phyloP scores from a whole-genome alignment of 164 flowering plant species.

The Aristolochia californica region DNA sequence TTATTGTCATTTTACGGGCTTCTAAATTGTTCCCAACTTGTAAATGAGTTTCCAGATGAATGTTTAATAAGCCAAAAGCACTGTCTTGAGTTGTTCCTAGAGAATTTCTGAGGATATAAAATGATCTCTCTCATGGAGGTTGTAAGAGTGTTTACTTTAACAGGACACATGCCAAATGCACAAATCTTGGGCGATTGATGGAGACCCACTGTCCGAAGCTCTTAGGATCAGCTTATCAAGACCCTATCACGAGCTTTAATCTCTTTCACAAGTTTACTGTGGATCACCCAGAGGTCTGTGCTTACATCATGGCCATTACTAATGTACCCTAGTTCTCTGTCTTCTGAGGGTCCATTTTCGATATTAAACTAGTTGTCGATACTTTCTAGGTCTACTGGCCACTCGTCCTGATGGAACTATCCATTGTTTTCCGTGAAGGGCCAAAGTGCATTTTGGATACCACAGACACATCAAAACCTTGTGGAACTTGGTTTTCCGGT shows the following conservation, averaged over 20 bases:
- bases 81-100: too few relatives aligned
- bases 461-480: slow-evolving; percentile 48
- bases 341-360: too few relatives aligned
- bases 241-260: slow-evolving; percentile 70
- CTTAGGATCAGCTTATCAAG: slow-evolving; percentile 53
- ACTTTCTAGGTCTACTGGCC: slow-evolving; percentile 65
- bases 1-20: too few relatives aligned
- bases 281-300: slow-evolving; percentile 58
- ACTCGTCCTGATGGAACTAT: slow-evolving; percentile 55
- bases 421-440: slow-evolving; percentile 41
- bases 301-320: not conserved
- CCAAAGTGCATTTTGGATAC: slow-evolving; percentile 65
- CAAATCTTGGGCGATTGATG: slow-evolving; percentile 72
- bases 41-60: too few relatives aligned
- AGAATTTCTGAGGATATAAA: too few relatives aligned
- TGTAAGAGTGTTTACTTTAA: not conserved
- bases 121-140: too few relatives aligned
- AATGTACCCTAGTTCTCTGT: too few relatives aligned
- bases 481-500: slow-evolving; percentile 84
- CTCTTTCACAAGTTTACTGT: slow-evolving; percentile 61
- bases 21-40: too few relatives aligned
- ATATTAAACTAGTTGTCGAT: not conserved
- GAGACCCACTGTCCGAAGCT: slow-evolving; percentile 63
- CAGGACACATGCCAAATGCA: slow-evolving; percentile 38
- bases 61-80: too few relatives aligned